phyloP scores from a whole-genome alignment of 768 basidiomycete species.

The Trametes gibbosa region DNA sequence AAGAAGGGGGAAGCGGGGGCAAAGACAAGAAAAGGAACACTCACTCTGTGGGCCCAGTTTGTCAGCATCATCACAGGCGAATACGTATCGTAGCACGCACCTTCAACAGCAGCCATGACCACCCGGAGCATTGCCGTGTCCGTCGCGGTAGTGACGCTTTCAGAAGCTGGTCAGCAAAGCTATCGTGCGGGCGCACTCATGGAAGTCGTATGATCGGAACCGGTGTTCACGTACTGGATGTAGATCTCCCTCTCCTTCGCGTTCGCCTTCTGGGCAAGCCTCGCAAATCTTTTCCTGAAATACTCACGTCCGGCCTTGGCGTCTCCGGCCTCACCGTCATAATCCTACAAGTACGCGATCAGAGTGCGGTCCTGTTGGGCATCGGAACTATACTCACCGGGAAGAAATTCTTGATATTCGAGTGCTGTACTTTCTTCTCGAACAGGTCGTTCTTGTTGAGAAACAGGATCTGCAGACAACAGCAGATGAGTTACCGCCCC shows the following conservation, averaged over 20 bases:
- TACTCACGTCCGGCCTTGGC: constrained; percentile 80
- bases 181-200: neutral
- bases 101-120: constrained; percentile 96
- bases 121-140: constrained; percentile 86
- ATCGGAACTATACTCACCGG: constrained; percentile 48
- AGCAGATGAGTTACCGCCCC: neutral
- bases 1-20: constrained; percentile 29
- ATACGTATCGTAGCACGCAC: constrained; percentile 41
- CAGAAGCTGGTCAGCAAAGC: constrained; percentile 18
- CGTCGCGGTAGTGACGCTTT: constrained; percentile 84
- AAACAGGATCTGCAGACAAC: constrained; percentile 67
- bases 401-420: constrained; percentile 87
- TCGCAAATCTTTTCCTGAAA: constrained; percentile 83
- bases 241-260: constrained; percentile 89
- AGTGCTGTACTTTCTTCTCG: constrained; percentile 73
- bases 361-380: neutral
- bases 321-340: constrained; percentile 73
- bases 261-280: constrained; percentile 82
- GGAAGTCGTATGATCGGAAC: neutral
- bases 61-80: constrained; percentile 10
- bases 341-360: constrained; percentile 53
- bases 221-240: constrained; percentile 69
- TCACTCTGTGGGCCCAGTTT: constrained; percentile 57
- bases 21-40: constrained; percentile 35
- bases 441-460: constrained; percentile 96